Evolutionary conservation across 2,329 filamentous ascomycete species (phyloP).

Genomic region (Calonectria honghensis): DNA sequence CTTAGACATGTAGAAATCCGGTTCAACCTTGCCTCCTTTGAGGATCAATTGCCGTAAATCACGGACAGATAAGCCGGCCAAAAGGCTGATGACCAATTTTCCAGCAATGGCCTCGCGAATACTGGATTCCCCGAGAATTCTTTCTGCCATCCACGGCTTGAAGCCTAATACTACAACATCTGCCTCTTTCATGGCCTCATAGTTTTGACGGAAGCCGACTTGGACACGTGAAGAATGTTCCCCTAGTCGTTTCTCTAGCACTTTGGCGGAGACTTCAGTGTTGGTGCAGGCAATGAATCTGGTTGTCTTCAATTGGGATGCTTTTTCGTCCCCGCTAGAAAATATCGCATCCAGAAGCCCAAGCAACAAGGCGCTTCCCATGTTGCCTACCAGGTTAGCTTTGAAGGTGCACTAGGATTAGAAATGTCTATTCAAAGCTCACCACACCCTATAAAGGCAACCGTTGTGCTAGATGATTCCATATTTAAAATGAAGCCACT

Average conservation of each 20-base stretch:
- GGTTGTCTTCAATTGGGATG: not conserved
- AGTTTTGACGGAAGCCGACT: constrained; percentile 19
- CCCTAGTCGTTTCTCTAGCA: not conserved
- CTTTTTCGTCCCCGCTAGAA: not conserved
- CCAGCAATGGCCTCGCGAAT: constrained; percentile 7
- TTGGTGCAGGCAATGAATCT: constrained; percentile 36
- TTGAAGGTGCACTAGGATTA: not conserved
- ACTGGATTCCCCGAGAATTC: not conserved
- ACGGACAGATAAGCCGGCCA: constrained; percentile 26
- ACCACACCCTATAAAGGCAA: constrained; percentile 9
- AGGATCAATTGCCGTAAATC: constrained; percentile 9
- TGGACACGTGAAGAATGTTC: constrained; percentile 21
- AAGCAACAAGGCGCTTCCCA: constrained; percentile 31
- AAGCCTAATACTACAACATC: constrained; percentile 31
- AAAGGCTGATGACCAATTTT: constrained; percentile 35
- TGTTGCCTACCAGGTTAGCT: constrained; percentile 29
- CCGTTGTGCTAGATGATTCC: not conserved
- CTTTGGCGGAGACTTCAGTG: not conserved
- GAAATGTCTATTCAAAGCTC: not conserved
- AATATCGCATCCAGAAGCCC: constrained; percentile 32
- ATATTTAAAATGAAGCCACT: not conserved
- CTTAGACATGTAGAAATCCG: constrained; percentile 18
- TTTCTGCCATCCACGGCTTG: constrained; percentile 29
- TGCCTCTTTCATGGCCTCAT: constrained; percentile 4
- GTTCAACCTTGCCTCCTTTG: not conserved